Percentiles rank a stretch among this genome's conserved stretches.
Conservation (phyloP, 768 basidiomycete species). For the Lentinula sp. region DNA sequence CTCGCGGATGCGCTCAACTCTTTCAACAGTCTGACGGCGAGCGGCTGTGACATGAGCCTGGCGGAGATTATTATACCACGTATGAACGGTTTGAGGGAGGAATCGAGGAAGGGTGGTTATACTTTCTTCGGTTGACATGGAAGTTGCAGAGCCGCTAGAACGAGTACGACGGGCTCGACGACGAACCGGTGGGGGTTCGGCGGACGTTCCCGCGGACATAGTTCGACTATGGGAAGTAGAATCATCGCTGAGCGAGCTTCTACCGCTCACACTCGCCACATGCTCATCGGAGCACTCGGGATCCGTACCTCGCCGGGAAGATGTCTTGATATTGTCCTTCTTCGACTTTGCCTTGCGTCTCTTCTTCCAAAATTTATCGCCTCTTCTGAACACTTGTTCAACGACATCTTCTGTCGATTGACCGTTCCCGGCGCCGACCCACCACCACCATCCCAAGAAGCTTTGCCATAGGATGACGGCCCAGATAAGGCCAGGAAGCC, state of each 20-base stretch:
- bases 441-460: constrained; percentile 99
- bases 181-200: not conserved
- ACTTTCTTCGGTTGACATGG: constrained; percentile 11
- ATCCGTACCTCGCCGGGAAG: not conserved
- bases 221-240: not conserved
- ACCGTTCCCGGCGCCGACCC: constrained; percentile 91
- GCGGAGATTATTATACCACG: constrained; percentile 56
- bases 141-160: not conserved
- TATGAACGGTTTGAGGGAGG: constrained; percentile 37
- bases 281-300: not conserved
- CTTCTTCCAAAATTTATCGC: constrained; percentile 30
- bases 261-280: not conserved
- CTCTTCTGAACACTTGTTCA: constrained; percentile 51
- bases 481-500: constrained; percentile 89
- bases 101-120: constrained; percentile 25
- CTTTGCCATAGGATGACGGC: constrained; percentile 95
- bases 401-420: constrained; percentile 35
- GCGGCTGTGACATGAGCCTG: constrained; percentile 70
- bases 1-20: constrained; percentile 59
- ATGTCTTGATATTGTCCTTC: constrained; percentile 13
- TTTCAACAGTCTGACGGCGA: constrained; percentile 64
- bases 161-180: constrained; percentile 9
- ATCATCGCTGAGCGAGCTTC: not conserved
- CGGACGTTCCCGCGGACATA: not conserved
- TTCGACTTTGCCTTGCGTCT: constrained; percentile 35